phyloP scores from a whole-genome alignment of 768 basidiomycete species.

The Termitomyces sp. region DNA sequence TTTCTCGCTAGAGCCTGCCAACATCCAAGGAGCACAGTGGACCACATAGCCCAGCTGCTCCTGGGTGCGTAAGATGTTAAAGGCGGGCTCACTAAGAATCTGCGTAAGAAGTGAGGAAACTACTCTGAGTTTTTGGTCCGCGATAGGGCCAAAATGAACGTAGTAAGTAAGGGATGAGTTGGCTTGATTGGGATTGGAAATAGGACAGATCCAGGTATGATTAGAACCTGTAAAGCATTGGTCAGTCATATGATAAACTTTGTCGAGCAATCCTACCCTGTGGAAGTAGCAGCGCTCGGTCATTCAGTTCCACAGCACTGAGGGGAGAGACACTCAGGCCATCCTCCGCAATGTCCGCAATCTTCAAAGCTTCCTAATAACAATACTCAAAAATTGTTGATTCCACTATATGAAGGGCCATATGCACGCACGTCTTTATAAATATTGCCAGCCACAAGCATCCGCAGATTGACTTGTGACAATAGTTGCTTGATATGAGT shows the following conservation, averaged over 20 bases:
- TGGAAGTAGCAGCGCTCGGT: conserved; percentile 66
- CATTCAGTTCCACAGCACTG: conserved; percentile 53
- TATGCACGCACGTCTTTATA: conserved; percentile 64
- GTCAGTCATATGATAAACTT: conserved; percentile 1
- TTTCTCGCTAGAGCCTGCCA: conserved; percentile 64
- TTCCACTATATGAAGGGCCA: conserved; percentile 1
- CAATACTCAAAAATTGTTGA: not conserved
- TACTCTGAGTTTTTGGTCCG: conserved; percentile 64
- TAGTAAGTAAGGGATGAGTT: conserved; percentile 90
- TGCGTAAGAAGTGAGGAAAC: conserved; percentile 72
- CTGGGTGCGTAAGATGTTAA: conserved; percentile 87
- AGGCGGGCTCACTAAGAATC: conserved; percentile 88
- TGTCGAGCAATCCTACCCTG: conserved; percentile 42
- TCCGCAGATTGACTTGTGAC: conserved; percentile 63
- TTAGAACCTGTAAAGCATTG: conserved; percentile 57
- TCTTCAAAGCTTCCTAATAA: conserved; percentile 67
- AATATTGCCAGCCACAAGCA: conserved; percentile 83
- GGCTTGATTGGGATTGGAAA: conserved; percentile 82
- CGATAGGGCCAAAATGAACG: conserved; percentile 70
- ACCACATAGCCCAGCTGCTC: conserved; percentile 97
- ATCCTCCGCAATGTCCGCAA: conserved; percentile 71
- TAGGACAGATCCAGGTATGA: conserved; percentile 58
- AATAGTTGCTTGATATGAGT: conserved; percentile 59
- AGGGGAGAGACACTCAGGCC: conserved; percentile 56
- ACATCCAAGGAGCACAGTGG: conserved; percentile 51